These are phyloP conservation scores for Juncus effusus DNA, from an alignment of 176 grass and related monocot genomes.

Conservation along the genomic window DNA sequence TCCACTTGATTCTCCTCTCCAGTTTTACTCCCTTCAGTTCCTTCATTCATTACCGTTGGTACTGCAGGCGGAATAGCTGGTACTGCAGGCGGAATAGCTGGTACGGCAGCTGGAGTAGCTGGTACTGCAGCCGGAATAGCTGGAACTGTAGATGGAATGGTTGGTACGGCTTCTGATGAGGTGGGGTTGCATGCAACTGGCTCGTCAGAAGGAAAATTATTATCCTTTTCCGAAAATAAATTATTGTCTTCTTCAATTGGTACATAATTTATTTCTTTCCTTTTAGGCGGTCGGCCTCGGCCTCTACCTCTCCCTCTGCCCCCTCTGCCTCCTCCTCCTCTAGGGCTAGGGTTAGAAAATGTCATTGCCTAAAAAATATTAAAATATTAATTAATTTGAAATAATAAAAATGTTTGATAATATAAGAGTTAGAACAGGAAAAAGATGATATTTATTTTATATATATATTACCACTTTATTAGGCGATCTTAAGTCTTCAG, in stretches of 20 bases:
- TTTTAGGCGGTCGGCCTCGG: slow-evolving; percentile 56
- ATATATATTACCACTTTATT: slow-evolving; percentile 21
- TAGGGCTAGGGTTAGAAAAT: slow-evolving; percentile 50
- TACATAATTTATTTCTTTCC: slow-evolving; percentile 63
- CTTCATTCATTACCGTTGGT: slow-evolving; percentile 13
- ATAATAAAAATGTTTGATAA: slow-evolving; percentile 4
- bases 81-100: neutral
- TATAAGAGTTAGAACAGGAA: slow-evolving; percentile 38
- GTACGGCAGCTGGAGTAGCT: too few species aligned
- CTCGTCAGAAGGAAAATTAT: slow-evolving; percentile 16
- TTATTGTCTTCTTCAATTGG: slow-evolving; percentile 78
- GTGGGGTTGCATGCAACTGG: slow-evolving; percentile 22
- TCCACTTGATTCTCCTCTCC: slow-evolving; percentile 40
- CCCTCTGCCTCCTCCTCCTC: slow-evolving; percentile 64
- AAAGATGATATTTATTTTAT: slow-evolving; percentile 36
- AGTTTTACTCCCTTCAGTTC: slow-evolving; percentile 37
- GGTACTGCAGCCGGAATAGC: too few species aligned
- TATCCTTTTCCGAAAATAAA: slow-evolving; percentile 62
- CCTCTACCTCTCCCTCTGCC: slow-evolving; percentile 62
- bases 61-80: neutral
- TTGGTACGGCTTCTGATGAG: neutral
- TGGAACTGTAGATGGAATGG: neutral
- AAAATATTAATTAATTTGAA: neutral
- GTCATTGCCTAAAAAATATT: slow-evolving; percentile 50
- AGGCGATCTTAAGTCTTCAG: slow-evolving; percentile 20